Conservation (phyloP, 2,329 filamentous ascomycete genomes). For the Paecilomyces variotii region DNA sequence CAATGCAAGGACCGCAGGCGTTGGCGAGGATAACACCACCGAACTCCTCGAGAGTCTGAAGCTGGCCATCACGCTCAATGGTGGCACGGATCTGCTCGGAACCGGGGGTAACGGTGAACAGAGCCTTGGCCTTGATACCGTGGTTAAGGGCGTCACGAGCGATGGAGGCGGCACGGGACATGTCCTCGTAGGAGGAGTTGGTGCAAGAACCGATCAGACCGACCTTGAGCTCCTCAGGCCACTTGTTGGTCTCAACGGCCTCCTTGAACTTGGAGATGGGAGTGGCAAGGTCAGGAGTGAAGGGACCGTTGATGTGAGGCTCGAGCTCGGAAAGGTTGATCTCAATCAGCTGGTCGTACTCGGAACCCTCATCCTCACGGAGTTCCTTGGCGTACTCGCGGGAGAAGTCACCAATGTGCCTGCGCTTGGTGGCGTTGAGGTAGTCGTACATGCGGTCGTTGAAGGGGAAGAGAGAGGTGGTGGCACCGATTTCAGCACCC, state of each 20-base stretch:
- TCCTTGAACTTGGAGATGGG: slow-evolving; percentile 97
- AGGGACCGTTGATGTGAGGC: slow-evolving; percentile 97
- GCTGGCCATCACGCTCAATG: slow-evolving; percentile 81
- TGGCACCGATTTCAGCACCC: slow-evolving; percentile 61
- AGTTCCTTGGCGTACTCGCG: slow-evolving; percentile 79
- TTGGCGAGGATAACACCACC: slow-evolving; percentile 92
- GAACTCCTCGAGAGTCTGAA: slow-evolving; percentile 92
- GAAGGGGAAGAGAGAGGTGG: slow-evolving; percentile 94
- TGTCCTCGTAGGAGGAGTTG: slow-evolving; percentile 83
- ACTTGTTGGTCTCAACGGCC: slow-evolving; percentile 86
- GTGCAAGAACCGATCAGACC: slow-evolving; percentile 98
- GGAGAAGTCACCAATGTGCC: slow-evolving; percentile 83
- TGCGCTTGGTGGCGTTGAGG: slow-evolving; percentile 81
- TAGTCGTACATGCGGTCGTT: slow-evolving; percentile 98
- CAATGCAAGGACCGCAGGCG: slow-evolving; percentile 86
- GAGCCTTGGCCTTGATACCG: slow-evolving; percentile 84
- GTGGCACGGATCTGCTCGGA: slow-evolving; percentile 96
- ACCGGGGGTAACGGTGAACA: slow-evolving; percentile 92
- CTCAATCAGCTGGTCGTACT: slow-evolving; percentile 95
- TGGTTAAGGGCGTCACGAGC: slow-evolving; percentile 84
- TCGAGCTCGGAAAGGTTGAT: slow-evolving; percentile 93
- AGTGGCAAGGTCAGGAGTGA: slow-evolving; percentile 95
- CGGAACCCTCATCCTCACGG: slow-evolving; percentile 75
- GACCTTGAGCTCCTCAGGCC: slow-evolving; percentile 94
- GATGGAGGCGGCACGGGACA: slow-evolving; percentile 87